A percentile compares a stretch with the other conserved stretches of the same genome.
Evolutionary conservation across 495 filamentous ascomycete genomes (phyloP).

Genomic region (Trichoderma virens): DNA sequence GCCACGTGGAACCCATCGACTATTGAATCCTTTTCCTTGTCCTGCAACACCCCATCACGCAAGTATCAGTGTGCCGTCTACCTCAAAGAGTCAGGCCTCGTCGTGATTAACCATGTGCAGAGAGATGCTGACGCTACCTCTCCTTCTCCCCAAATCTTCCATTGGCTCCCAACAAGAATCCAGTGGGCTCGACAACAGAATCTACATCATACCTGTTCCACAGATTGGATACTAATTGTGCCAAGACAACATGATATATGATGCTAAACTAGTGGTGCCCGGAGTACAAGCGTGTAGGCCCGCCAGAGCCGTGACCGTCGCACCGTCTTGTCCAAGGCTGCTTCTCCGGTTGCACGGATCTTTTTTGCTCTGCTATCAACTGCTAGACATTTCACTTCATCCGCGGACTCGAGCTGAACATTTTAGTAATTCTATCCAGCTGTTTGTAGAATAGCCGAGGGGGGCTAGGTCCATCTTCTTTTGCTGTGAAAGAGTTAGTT

Average conservation of each 20-base stretch:
- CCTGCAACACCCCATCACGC: too few relatives aligned
- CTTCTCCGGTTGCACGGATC: neutral
- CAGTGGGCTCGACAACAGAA: neutral
- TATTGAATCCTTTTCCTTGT: too few relatives aligned
- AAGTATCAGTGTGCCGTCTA: too few relatives aligned
- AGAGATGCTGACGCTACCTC: too few relatives aligned
- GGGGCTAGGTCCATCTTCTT: neutral
- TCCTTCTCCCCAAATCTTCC: too few relatives aligned
- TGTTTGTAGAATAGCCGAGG: neutral
- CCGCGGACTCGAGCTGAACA: neutral
- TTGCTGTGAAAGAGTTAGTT: neutral
- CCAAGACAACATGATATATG: neutral
- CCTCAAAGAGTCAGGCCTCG: too few relatives aligned
- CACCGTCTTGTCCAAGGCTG: neutral
- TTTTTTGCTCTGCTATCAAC: neutral
- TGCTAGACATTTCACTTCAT: neutral
- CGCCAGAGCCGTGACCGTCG: neutral
- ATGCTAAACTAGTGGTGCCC: neutral
- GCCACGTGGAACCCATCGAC: too few relatives aligned
- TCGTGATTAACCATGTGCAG: too few relatives aligned
- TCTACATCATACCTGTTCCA: neutral
- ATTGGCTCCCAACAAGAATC: too few relatives aligned
- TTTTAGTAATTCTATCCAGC: neutral
- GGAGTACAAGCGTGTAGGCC: neutral
- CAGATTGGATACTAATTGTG: neutral